Conservation (phyloP, 768 basidiomycete species). For the Tephrocybe rancida region DNA sequence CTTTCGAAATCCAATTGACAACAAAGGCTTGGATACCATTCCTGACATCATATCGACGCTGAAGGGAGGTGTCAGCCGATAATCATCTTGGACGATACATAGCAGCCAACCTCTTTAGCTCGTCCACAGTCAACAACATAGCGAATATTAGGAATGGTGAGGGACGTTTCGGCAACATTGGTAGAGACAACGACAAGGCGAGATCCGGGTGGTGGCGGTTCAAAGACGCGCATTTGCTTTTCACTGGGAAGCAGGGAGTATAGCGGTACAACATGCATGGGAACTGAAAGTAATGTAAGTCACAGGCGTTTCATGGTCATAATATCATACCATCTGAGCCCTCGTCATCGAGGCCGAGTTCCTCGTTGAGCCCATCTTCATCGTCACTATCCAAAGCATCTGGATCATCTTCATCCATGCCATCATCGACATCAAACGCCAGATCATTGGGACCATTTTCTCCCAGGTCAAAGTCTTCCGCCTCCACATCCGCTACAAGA, state of each 20-base stretch:
- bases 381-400: constrained; percentile 79
- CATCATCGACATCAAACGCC: constrained; percentile 71
- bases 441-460: constrained; percentile 46
- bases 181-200: constrained; percentile 95
- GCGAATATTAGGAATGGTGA: constrained; percentile 95
- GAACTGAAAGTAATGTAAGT: constrained; percentile 48
- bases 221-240: constrained; percentile 93
- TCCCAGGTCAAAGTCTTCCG: constrained; percentile 80
- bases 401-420: constrained; percentile 61
- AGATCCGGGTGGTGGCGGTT: constrained; percentile 74
- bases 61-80: constrained; percentile 3
- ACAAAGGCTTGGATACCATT: constrained; percentile 92
- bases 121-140: constrained; percentile 98
- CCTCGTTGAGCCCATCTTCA: constrained; percentile 56
- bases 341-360: constrained; percentile 61
- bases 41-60: constrained; percentile 82
- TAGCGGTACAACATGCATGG: constrained; percentile 93
- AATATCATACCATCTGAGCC: constrained; percentile 61
- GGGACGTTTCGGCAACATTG: constrained; percentile 95
- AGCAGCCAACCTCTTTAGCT: constrained; percentile 80
- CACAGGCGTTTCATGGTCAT: constrained; percentile 1
- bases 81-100: neutral
- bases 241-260: constrained; percentile 93
- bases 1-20: constrained; percentile 93
- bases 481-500: constrained; percentile 68